Evolutionary conservation across 768 basidiomycete species (phyloP).

Genomic region (Macrolepiota albuminosa): DNA sequence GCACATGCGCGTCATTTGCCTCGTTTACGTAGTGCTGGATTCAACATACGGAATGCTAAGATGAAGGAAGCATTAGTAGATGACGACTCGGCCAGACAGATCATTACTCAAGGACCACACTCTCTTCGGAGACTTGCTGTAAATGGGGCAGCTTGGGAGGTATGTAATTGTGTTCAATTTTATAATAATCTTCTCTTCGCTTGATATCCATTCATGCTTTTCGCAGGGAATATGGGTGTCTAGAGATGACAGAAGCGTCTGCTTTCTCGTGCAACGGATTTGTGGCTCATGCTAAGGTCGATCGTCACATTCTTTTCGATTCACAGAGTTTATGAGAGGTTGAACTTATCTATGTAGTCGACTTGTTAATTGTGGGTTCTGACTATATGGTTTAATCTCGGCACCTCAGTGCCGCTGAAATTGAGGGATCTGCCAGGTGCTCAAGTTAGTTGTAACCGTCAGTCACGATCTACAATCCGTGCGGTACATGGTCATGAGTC

Average conservation of each 20-base stretch:
- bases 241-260: slow-evolving; percentile 3
- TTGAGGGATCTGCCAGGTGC: background rate
- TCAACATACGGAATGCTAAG: slow-evolving; percentile 29
- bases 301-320: background rate
- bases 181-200: background rate
- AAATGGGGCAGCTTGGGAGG: slow-evolving; percentile 32
- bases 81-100: slow-evolving; percentile 17
- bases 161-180: slow-evolving; percentile 8
- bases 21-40: slow-evolving; percentile 26
- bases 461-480: too few species aligned
- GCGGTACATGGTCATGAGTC: background rate
- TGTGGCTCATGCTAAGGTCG: background rate
- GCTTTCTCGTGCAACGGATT: slow-evolving; percentile 1
- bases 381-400: too few species aligned
- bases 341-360: too few species aligned
- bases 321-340: background rate
- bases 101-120: slow-evolving; percentile 20
- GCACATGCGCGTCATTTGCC: slow-evolving; percentile 16
- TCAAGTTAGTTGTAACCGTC: background rate
- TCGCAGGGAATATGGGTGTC: slow-evolving; percentile 14
- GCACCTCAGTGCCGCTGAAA: too few species aligned
- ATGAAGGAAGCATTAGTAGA: slow-evolving; percentile 16
- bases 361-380: background rate
- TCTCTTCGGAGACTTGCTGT: slow-evolving; percentile 26
- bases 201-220: background rate